Base-by-base conservation (phyloP, 2,329 filamentous ascomycete species). In the Neoscytalidium dimidiatum region DNA sequence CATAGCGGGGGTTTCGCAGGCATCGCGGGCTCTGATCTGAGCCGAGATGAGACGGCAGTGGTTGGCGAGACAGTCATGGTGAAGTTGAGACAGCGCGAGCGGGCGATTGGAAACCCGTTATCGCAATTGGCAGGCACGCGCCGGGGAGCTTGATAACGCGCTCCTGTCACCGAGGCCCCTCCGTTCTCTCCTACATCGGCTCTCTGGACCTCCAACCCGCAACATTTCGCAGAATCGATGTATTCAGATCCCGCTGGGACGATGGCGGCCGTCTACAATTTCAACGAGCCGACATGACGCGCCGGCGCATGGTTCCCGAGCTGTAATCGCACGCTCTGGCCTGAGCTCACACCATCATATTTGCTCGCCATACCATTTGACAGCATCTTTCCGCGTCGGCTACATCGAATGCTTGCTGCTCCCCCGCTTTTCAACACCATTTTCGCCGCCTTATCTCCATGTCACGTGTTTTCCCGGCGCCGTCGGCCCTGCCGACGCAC, bases 101-200 rank as follows among this genome's bases (percentile, higher is more conserved):
- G n/a, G 41, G 56, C 9, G 56, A 23, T 46, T 60, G 26, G 41
- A 60, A 60, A 60, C 46, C 17, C 56, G 38, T 60, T 60, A 60
- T 60, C 56, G 56, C 41, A 60, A 60, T 46, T 60, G 56, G 56
- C 56, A 60, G 56, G 35, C n/a, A n/a, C n/a, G n/a, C n/a, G n/a
- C 19, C 33, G 28, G 23, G 53, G 33, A 11, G 56, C 41, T 31
- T 60, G 53, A 58, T 60, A 60, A 31, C 26, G 56, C 26, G 28
- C 3, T 14, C 13, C 23, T 35, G 7, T 44, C 53, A 26, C 35
- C 35, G 17, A 19, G 14, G 11, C 19, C 33, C 29, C 29, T 33
- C 31, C 5, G 11, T 6, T 11, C 11, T 33, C 21, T 38, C 33
- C 38, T 28, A 28, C 53, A 43, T 43, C 35, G 38, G 21, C 29